phyloP scores from a whole-genome alignment of 148 eudicot species.

The Rhododendron griersonianum region DNA sequence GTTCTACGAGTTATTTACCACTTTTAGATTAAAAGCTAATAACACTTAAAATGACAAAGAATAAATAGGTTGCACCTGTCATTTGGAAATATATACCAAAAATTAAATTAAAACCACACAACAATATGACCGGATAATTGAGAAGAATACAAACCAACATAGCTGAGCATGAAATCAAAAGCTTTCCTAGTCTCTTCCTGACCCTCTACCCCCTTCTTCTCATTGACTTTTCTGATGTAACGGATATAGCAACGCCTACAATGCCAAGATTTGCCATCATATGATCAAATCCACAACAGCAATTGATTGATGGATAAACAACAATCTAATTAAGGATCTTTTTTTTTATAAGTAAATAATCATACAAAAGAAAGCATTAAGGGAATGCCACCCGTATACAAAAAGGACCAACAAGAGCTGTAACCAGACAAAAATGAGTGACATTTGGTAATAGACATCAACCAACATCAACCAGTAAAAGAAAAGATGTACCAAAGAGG shows the following conservation, averaged over 20 bases:
- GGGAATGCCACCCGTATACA: no score
- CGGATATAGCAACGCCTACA: slow-evolving; percentile 95
- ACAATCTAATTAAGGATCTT: neutral
- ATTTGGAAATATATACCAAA: neutral
- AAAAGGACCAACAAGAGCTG: neutral
- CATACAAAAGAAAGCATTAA: no score
- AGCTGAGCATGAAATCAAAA: slow-evolving; percentile 91
- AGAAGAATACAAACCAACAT: slow-evolving; percentile 64
- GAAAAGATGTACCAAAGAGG: slow-evolving; percentile 69
- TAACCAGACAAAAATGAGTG: neutral
- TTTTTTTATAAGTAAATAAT: no score
- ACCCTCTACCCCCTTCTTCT: slow-evolving; percentile 86
- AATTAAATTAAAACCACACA: neutral
- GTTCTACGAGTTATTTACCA: neutral
- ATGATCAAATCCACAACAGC: neutral
- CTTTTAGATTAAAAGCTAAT: neutral
- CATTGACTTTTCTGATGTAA: slow-evolving; percentile 84
- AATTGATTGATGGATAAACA: neutral
- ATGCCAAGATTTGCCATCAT: slow-evolving; percentile 8
- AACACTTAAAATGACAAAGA: neutral
- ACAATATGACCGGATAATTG: neutral
- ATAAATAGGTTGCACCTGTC: neutral
- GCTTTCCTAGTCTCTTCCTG: slow-evolving; percentile 98
- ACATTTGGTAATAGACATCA: neutral
- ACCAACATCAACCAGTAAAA: slow-evolving; percentile 2